A percentile compares a stretch with the other conserved stretches of the same genome.
Evolutionary conservation across 2,329 filamentous ascomycete genomes (phyloP).

Genomic region (Nigrospora sphaerica): DNA sequence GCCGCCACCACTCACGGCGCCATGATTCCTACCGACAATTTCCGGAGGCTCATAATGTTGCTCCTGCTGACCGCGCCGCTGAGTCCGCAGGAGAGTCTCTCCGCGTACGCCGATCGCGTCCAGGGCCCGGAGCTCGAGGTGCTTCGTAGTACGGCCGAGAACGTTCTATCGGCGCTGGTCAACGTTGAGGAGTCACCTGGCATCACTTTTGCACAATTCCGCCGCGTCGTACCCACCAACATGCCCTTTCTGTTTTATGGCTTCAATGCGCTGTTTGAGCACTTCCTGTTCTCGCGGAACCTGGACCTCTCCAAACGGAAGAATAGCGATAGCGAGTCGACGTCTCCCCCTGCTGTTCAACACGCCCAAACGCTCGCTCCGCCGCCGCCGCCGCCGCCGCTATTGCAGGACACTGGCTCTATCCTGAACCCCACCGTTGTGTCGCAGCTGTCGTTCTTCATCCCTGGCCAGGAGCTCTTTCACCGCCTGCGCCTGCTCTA

Average conservation of each 20-base stretch:
- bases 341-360: constrained; percentile 2
- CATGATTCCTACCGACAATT: constrained; percentile 67
- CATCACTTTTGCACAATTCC: constrained; percentile 56
- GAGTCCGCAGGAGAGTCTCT: constrained; percentile 56
- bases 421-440: constrained; percentile 60
- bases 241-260: constrained; percentile 63
- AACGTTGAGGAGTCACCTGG: constrained; percentile 57
- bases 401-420: constrained; percentile 45
- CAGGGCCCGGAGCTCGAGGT: constrained; percentile 46
- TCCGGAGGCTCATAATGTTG: constrained; percentile 63
- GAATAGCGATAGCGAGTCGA: constrained; percentile 14
- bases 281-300: constrained; percentile 68
- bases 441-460: constrained; percentile 67
- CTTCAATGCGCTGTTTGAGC: constrained; percentile 63
- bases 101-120: constrained; percentile 51
- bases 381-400: constrained; percentile 24
- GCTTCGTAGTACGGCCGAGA: constrained; percentile 56
- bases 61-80: constrained; percentile 61
- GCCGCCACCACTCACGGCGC: constrained; percentile 48
- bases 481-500: constrained; percentile 60
- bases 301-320: constrained; percentile 56
- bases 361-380: background rate
- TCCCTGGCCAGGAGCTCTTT: constrained; percentile 59
- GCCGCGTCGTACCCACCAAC: constrained; percentile 48
- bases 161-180: constrained; percentile 59